Evolutionary conservation across 2,329 filamentous ascomycete genomes (phyloP).

Genomic region (Myrmaecium sp.): DNA sequence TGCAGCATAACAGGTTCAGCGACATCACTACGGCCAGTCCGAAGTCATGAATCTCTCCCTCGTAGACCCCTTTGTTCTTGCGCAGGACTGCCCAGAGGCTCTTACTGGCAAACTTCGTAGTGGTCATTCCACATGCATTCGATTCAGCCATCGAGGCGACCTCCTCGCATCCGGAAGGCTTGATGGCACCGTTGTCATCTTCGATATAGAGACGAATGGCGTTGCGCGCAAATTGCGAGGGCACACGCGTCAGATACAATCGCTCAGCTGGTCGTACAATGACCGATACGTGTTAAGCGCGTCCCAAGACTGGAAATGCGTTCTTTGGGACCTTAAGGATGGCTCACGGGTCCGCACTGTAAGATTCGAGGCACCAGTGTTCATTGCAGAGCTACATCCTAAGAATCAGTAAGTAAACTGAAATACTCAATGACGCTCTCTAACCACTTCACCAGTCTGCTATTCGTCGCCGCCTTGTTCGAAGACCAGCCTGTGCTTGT

Average conservation of each 20-base stretch:
- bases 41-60: constrained; percentile 51
- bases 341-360: constrained; percentile 61
- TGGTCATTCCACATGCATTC: constrained; percentile 49
- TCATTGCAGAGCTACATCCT: constrained; percentile 89
- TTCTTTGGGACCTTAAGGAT: constrained; percentile 80
- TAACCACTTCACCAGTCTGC: constrained; percentile 34
- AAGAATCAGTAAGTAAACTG: constrained; percentile 55
- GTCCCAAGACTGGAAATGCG: constrained; percentile 91
- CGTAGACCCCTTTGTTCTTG: constrained; percentile 53
- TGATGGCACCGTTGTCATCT: constrained; percentile 88
- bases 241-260: constrained; percentile 87
- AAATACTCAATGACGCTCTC: not conserved
- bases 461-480: constrained; percentile 82
- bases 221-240: constrained; percentile 87
- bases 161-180: constrained; percentile 86
- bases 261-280: constrained; percentile 79
- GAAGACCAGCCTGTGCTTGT: constrained; percentile 85
- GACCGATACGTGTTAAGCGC: constrained; percentile 83
- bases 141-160: constrained; percentile 90
- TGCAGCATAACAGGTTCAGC: no score
- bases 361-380: constrained; percentile 82
- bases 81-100: constrained; percentile 76
- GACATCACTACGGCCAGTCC: no score
- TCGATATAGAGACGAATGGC: constrained; percentile 94
- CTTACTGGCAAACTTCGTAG: constrained; percentile 75